Base-by-base conservation (phyloP, 2,329 filamentous ascomycete genomes). In the Gliomastix tumulicola region DNA sequence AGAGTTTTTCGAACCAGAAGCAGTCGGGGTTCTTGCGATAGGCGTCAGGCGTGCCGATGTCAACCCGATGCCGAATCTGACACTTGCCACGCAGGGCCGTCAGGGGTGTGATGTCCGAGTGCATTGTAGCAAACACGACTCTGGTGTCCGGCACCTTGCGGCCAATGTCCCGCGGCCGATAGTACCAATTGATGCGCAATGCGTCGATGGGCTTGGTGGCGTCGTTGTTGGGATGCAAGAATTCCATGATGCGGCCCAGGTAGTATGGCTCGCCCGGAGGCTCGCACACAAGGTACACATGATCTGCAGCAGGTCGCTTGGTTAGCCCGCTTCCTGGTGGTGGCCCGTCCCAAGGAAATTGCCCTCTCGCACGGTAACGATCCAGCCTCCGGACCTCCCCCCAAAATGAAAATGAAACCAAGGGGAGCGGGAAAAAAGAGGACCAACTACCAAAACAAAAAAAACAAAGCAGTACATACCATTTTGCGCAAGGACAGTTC, bases 191-290 rank as follows among this genome's bases (percentile, higher is more conserved):
- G 54, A 97, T 85, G 48, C 89, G 83, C 51, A 98, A 63, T 30
- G 87, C 80, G 55, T 96, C 90, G 45, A 98, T 80, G 2, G 84
- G 82, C 41, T 79, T 76, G 37, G 70, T 72, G 23, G 69, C 64
- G 57, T 89, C 77, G 54, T 90, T 88, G 50, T 89, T 79, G 53
- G 74, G 67, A 54, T 94, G 88, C 50, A 96, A 69, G 57, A 97
- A 97, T 60, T 98, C 90, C 92, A 98, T 98, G 59, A 98, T 92
- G 49, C 92, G 86, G 45, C 86, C 92, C 46, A 98, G 70, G 60
- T 98, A 98, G 66, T 98, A 98, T 38, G 92, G 92, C 64, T 98
- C 92, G 36, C 92, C 92, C 13, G 92, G 92, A 35, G 92, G 92
- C 63, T 98, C 92, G 64, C 89, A 97, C 45, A 98, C 84, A 44